These are phyloP conservation scores for Oropetium thomaeum DNA, from an alignment of 176 grass and related monocot genomes.

Conservation along the genomic window DNA sequence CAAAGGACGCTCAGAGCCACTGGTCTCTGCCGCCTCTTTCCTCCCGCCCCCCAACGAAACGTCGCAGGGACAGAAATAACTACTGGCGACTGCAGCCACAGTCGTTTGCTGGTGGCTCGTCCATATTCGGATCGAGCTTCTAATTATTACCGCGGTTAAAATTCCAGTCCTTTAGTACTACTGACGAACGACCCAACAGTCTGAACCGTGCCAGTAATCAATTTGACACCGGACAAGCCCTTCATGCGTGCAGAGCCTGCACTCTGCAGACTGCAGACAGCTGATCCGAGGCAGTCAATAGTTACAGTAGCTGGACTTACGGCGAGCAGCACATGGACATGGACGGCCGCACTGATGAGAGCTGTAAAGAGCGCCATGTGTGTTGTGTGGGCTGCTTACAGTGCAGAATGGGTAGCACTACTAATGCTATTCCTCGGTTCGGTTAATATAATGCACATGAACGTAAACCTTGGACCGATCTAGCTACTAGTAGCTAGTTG, in stretches of 20 bases:
- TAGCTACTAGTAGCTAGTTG: neutral
- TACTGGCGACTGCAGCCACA: neutral
- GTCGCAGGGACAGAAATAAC: neutral
- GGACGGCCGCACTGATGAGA: neutral
- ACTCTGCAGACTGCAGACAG: neutral
- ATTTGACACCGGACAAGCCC: neutral
- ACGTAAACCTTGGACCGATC: neutral
- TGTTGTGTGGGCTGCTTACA: neutral
- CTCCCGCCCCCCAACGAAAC: neutral
- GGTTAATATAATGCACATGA: neutral
- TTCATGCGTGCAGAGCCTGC: neutral
- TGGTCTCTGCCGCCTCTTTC: neutral
- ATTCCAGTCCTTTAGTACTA: neutral
- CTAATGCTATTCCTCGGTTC: neutral
- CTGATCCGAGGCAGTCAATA: neutral
- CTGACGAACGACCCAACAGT: neutral
- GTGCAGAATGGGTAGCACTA: too few species aligned
- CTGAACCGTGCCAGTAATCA: neutral
- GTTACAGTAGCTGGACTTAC: neutral
- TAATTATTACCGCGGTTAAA: neutral
- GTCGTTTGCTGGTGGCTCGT: neutral
- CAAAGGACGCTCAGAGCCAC: too few species aligned
- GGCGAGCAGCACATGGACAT: neutral
- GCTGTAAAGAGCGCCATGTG: neutral
- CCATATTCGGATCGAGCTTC: neutral